A percentile compares a stretch with the other conserved stretches of the same genome.
Evolutionary conservation across 2,329 filamentous ascomycete genomes (phyloP).

Genomic region (Talaromyces funiculosus): DNA sequence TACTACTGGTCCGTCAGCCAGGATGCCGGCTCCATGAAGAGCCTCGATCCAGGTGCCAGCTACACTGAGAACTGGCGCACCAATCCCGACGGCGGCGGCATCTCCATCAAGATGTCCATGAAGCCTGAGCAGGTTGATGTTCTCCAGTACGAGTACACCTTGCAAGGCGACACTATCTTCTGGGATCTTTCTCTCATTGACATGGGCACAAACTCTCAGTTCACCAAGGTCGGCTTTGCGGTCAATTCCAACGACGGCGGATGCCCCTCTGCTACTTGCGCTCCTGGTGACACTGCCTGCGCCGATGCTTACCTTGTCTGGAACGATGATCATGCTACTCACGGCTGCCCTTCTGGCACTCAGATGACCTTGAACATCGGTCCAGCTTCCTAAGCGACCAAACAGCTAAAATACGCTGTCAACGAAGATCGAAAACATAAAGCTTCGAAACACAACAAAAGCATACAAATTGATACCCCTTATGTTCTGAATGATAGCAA

Average conservation of each 20-base stretch:
- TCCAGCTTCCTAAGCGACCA: slow-evolving; percentile 1
- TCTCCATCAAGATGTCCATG: slow-evolving; percentile 39
- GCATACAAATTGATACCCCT: not conserved
- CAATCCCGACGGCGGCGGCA: slow-evolving; percentile 36
- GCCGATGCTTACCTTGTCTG: slow-evolving; percentile 37
- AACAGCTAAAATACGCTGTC: not conserved
- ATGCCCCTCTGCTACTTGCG: slow-evolving; percentile 34
- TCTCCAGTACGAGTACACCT: slow-evolving; percentile 41
- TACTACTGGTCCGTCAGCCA: slow-evolving; percentile 39
- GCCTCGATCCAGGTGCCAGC: slow-evolving; percentile 29
- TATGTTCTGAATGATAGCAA: not conserved
- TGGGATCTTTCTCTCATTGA: slow-evolving; percentile 39
- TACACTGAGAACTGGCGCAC: slow-evolving; percentile 31
- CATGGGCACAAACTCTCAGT: slow-evolving; percentile 27
- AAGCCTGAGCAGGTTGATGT: slow-evolving; percentile 28
- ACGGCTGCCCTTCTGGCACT: slow-evolving; percentile 36
- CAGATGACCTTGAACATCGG: slow-evolving; percentile 33
- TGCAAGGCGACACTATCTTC: slow-evolving; percentile 28
- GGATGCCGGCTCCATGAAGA: slow-evolving; percentile 29
- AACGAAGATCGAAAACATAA: not conserved
- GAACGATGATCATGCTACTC: slow-evolving; percentile 38
- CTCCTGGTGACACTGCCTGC: slow-evolving; percentile 32
- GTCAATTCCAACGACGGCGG: slow-evolving; percentile 25
- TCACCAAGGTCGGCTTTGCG: slow-evolving; percentile 31
- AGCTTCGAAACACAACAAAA: not conserved